Evolutionary conservation across 768 basidiomycete genomes (phyloP), one percentile per base, ranked within the genome.

Genomic region (Tricholoma sp.): DNA sequence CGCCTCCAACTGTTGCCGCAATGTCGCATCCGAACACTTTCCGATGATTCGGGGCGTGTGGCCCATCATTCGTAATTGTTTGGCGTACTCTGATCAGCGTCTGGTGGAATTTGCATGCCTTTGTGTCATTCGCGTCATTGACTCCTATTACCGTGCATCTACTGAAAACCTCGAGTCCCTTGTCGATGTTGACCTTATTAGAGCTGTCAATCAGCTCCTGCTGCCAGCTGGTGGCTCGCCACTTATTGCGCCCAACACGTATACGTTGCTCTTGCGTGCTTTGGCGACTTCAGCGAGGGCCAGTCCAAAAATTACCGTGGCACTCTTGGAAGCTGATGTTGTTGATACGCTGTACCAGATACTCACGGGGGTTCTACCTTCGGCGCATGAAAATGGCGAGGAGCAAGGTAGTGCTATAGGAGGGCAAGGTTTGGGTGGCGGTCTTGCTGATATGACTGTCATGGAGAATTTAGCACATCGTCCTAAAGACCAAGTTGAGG

Each of bases 31-130:
- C 24, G 97, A 98, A 58, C 86, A 92, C 67, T 95, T 94, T 72
- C 69, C 83, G 32, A 93, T 93, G 85, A 88, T 98, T 66, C 83
- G 81, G 39, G 89, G 89, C 47, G 90, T 94, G 39, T 91, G 89
- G 88, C 87, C 95, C 0, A 96, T 91, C 71, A 88, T 99, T 62
- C 86, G 92, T 59, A 94, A 93, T 64, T 94, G 94, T 62, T 80
- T 98, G 47, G 79, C 84, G 0, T 97, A 96, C 67, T 87, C 92
- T 27, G 96, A 98, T 71, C 93, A 96, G 71, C 86, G 94, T 52
- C 83, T 98, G n/a, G 97, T 99, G 61, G 97, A 98, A 72, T 96
- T 88, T 68, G 94, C 94, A 1, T 94, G 92, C 62, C 83, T 96
- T 52, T 96, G 92, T 63, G 89, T 98, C 66, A 96, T 98, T 57